Evolutionary conservation across 208 protist species (phyloP).

Genomic region (Angomonas deanei): DNA sequence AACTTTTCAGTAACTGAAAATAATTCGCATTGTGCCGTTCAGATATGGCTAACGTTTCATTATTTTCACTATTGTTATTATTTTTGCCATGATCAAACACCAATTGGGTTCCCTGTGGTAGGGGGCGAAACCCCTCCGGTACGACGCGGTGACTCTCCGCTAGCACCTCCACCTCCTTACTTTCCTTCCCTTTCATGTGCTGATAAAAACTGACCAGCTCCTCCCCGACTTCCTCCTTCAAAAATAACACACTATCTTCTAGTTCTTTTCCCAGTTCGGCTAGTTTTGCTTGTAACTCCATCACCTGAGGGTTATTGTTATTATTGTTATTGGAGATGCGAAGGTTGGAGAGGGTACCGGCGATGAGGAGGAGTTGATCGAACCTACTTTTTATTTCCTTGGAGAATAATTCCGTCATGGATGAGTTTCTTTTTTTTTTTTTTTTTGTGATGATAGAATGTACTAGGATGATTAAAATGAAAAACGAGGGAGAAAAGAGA

Average conservation of each 20-base stretch:
- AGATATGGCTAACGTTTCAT: neutral
- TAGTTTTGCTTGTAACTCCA: neutral
- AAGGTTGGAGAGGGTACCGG: neutral
- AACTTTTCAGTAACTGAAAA: neutral
- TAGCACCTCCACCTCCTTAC: constrained; percentile 9
- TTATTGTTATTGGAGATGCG: neutral
- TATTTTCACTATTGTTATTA: no score
- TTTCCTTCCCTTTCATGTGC: constrained; percentile 43
- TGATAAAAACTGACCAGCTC: constrained; percentile 63
- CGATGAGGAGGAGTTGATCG: neutral
- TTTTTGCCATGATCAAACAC: no score
- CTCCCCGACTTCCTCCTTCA: constrained; percentile 30
- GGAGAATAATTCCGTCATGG: neutral
- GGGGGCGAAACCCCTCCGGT: constrained; percentile 9
- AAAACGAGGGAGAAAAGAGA: no score
- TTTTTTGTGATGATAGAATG: neutral
- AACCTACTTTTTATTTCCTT: neutral
- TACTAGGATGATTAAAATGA: no score
- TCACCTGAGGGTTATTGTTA: neutral
- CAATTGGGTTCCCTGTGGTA: neutral
- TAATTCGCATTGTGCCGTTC: neutral
- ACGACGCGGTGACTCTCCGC: constrained; percentile 11
- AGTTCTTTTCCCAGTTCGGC: constrained; percentile 20
- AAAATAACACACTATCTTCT: constrained; percentile 6
- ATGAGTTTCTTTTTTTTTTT: neutral